Percentiles rank a stretch among this genome's conserved stretches.
Evolutionary conservation across 192 early-diverging fungal genomes (phyloP).

Genomic region (Mortierella antarctica): DNA sequence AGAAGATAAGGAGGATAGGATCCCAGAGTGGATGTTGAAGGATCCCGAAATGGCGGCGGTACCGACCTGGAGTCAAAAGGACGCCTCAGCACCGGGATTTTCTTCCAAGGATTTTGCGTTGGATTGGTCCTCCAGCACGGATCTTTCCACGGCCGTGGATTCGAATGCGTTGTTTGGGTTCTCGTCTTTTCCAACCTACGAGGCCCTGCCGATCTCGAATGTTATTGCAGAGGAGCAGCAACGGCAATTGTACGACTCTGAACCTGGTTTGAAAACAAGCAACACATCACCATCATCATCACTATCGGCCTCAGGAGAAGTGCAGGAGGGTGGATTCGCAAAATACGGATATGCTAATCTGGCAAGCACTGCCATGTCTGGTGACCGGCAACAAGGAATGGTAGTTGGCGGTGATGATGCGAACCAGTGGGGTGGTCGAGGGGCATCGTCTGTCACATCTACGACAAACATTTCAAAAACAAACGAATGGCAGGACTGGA

Average conservation of each 20-base stretch:
- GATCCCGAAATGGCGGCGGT: conserved; percentile 15
- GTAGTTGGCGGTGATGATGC: neutral
- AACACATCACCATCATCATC: neutral
- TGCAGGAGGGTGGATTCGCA: conserved; percentile 29
- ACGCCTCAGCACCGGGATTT: neutral
- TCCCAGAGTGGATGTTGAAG: conserved; percentile 38
- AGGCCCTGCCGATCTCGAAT: conserved; percentile 22
- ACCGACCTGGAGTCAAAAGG: neutral
- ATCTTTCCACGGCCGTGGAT: conserved; percentile 25
- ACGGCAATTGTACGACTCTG: neutral
- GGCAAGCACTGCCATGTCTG: conserved; percentile 8
- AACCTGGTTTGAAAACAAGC: neutral
- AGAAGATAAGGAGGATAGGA: conserved; percentile 6
- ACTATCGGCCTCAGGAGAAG: neutral
- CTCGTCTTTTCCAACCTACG: conserved; percentile 40
- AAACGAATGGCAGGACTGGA: conserved; percentile 28
- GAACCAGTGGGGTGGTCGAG: neutral
- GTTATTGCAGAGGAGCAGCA: conserved; percentile 28
- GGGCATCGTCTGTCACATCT: neutral
- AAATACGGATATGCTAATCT: conserved; percentile 17
- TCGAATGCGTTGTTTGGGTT: conserved; percentile 41
- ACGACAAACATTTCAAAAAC: neutral
- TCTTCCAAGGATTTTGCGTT: conserved; percentile 3
- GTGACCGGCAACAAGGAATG: neutral
- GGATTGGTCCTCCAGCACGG: conserved; percentile 8